Percentiles rank a stretch among this genome's conserved stretches.
phyloP scores from a whole-genome alignment of 2,329 filamentous ascomycete species.

The Pseudocercospora eumusae region DNA sequence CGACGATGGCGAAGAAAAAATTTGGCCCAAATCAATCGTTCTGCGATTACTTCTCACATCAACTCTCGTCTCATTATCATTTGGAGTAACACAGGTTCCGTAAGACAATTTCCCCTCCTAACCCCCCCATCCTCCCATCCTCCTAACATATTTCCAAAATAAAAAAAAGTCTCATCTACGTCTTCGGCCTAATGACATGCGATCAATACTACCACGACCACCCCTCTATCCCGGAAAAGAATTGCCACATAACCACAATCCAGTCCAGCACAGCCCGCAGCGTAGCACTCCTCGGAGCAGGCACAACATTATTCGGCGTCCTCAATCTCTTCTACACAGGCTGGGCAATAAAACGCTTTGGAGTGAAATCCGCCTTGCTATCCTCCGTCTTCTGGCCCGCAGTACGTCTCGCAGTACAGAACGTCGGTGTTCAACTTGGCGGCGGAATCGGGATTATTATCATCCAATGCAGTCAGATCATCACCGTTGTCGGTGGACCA shows the following conservation, averaged over 20 bases:
- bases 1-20: background rate
- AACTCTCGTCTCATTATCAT: slow-evolving; percentile 60
- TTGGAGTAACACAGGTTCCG: slow-evolving; percentile 54
- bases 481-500: slow-evolving; percentile 68
- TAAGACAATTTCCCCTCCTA: slow-evolving; percentile 12
- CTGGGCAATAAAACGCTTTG: slow-evolving; percentile 66
- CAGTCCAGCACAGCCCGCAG: slow-evolving; percentile 65
- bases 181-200: slow-evolving; percentile 72
- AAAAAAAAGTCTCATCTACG: slow-evolving; percentile 53
- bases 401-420: slow-evolving; percentile 63
- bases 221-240: slow-evolving; percentile 50
- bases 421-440: slow-evolving; percentile 64
- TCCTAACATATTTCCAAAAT: background rate
- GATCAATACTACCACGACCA: slow-evolving; percentile 66
- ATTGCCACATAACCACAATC: slow-evolving; percentile 62
- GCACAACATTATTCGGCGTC: slow-evolving; percentile 67
- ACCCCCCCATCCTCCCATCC: background rate
- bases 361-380: slow-evolving; percentile 63
- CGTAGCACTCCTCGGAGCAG: slow-evolving; percentile 65
- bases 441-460: slow-evolving; percentile 65
- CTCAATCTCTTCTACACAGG: slow-evolving; percentile 68
- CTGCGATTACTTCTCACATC: slow-evolving; percentile 58
- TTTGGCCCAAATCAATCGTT: slow-evolving; percentile 36
- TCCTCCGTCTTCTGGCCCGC: slow-evolving; percentile 66
- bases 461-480: slow-evolving; percentile 66